Conservation (phyloP, 495 filamentous ascomycete genomes). For the Aspergillus indologenus region DNA sequence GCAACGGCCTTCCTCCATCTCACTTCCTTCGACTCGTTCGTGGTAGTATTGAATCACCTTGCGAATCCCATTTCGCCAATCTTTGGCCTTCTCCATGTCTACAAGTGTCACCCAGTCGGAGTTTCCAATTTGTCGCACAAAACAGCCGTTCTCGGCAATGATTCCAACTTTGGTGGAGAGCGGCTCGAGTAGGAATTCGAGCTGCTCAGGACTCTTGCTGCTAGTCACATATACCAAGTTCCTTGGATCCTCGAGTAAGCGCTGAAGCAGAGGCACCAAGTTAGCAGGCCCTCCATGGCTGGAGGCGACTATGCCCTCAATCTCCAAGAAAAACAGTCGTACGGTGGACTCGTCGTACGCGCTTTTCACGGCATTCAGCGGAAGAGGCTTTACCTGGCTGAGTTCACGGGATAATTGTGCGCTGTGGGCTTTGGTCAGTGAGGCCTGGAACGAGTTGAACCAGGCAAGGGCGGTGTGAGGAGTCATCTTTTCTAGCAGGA, state of each 20-base stretch:
- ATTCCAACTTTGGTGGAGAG: constrained; percentile 72
- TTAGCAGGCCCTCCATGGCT: constrained; percentile 76
- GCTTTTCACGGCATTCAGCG: constrained; percentile 58
- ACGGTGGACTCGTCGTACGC: constrained; percentile 60
- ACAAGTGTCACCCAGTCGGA: constrained; percentile 70
- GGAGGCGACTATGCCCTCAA: constrained; percentile 88
- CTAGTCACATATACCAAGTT: constrained; percentile 94
- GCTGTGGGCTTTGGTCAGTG: constrained; percentile 69
- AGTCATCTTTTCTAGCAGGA: constrained; percentile 65
- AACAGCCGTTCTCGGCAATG: constrained; percentile 94
- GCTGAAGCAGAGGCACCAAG: constrained; percentile 59
- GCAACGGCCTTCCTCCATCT: constrained; percentile 82
- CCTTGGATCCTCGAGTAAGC: constrained; percentile 67
- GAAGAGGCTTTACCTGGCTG: constrained; percentile 78
- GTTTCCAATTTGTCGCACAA: constrained; percentile 64
- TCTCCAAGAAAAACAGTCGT: constrained; percentile 86
- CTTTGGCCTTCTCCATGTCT: constrained; percentile 59
- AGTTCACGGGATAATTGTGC: constrained; percentile 80
- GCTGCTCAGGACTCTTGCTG: constrained; percentile 76
- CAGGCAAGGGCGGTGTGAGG: constrained; percentile 73
- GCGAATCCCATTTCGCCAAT: constrained; percentile 75
- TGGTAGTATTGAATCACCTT: constrained; percentile 82
- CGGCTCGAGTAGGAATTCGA: constrained; percentile 75
- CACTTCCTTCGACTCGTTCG: constrained; percentile 80
- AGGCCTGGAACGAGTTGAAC: constrained; percentile 59